Evolutionary conservation across 768 basidiomycete genomes (phyloP), one percentile per base, ranked within the genome.

Genomic region (Leccinum sublutescens): DNA sequence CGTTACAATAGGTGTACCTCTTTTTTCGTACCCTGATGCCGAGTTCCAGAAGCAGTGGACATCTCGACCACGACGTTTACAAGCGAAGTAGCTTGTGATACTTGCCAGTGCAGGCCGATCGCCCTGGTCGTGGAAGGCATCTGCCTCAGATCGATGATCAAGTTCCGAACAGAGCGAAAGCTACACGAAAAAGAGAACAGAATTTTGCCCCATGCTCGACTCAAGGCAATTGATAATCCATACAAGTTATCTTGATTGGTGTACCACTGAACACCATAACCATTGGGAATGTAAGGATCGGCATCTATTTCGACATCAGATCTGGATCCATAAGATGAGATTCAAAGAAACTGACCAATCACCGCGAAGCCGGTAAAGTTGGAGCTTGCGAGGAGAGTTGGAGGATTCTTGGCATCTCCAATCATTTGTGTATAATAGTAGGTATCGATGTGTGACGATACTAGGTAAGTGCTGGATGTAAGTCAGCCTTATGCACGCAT

Each of bases 91-190:
- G 84, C 82, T 68, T 92, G 90, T 2, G 90, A 80, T 21, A 91
- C 86, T 73, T 92, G 90, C 90, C 90, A 92, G 64, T 92, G 90
- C 33, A 92, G 75, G 25, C 87, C 89, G 19, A 83, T 87, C 36
- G 85, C 87, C 63, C 79, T 64, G 15, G 74, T 76, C 14, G 72
- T 64, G 2, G 85, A 75, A 43, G 87, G 82, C 54, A 86, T 81
- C 56, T 70, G 79, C 74, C 75, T 76, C 59, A 85, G 73, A 66
- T 92, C 90, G 64, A 92, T 88, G 52, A 89, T 75, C 57, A 92
- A 81, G 73, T 92, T 91, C 64, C 89, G 77, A 36, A 91, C 79
- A 10, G 87, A 87, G 53, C 87, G 85, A 76, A 83, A 86, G 75
- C 85, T 88, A 53, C 27, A 50, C 52, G 5, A 11, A 4, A 4